phyloP scores from a whole-genome alignment of 495 filamentous ascomycete genomes.

The Beverwykella pulmonaria region DNA sequence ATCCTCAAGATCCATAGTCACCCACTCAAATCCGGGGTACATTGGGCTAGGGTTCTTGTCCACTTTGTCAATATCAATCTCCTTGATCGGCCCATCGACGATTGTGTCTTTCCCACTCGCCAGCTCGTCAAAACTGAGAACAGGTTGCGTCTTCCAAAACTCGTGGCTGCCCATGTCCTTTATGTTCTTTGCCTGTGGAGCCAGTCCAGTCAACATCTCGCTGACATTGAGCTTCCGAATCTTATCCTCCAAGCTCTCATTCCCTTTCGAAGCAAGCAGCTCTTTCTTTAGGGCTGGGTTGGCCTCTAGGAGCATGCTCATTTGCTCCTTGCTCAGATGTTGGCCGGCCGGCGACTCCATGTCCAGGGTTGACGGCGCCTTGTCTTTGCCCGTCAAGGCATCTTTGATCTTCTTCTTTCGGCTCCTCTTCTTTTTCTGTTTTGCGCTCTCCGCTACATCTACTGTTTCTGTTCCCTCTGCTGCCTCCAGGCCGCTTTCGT shows the following conservation, averaged over 20 bases:
- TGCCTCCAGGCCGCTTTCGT: slow-evolving; percentile 31
- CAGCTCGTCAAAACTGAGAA: slow-evolving; percentile 66
- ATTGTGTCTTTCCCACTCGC: slow-evolving; percentile 41
- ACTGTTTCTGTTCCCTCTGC: slow-evolving; percentile 16
- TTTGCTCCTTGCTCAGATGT: slow-evolving; percentile 42
- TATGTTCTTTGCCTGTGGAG: slow-evolving; percentile 75
- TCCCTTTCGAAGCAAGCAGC: slow-evolving; percentile 45
- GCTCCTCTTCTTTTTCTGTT: slow-evolving; percentile 48
- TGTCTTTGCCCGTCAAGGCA: slow-evolving; percentile 31
- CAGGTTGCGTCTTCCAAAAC: slow-evolving; percentile 97
- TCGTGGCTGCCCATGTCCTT: slow-evolving; percentile 97
- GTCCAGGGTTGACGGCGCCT: slow-evolving; percentile 2
- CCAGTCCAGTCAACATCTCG: slow-evolving; percentile 80
- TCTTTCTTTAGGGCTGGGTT: slow-evolving; percentile 67
- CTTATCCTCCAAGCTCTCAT: slow-evolving; percentile 56
- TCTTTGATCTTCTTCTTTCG: slow-evolving; percentile 52
- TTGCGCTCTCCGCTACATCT: slow-evolving; percentile 28
- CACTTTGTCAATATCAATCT: slow-evolving; percentile 74
- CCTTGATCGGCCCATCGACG: slow-evolving; percentile 65
- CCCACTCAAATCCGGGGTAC: slow-evolving; percentile 87
- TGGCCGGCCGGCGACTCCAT: slow-evolving; percentile 20
- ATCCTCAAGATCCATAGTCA: slow-evolving; percentile 80
- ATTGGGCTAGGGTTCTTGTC: slow-evolving; percentile 66
- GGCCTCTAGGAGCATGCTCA: slow-evolving; percentile 54
- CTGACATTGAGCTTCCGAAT: slow-evolving; percentile 73